These are phyloP conservation scores for Arthrobotrys musiformis DNA, from an alignment of 2,329 filamentous ascomycete genomes.

Conservation along the genomic window DNA sequence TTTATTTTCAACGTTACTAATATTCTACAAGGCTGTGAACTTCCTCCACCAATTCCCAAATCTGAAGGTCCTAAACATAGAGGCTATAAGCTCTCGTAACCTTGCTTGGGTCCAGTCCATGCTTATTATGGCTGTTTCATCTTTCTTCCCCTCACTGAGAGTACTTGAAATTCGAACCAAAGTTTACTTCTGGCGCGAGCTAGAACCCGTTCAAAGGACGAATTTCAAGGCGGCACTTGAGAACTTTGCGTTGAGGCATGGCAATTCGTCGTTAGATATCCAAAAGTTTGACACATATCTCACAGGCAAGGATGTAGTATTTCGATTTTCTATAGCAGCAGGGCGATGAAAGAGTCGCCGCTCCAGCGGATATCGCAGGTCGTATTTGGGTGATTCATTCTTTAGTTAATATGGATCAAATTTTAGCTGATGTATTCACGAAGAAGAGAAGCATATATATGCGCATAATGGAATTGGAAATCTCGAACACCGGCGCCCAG, in stretches of 20 bases:
- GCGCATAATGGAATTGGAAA: too few relatives aligned
- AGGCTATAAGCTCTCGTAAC: neutral
- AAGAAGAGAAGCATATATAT: too few relatives aligned
- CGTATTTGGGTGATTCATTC: too few relatives aligned
- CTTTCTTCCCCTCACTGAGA: neutral
- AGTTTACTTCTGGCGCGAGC: neutral
- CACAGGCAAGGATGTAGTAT: neutral
- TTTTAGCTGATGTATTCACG: too few relatives aligned
- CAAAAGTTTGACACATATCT: too few relatives aligned
- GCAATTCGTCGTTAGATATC: too few relatives aligned
- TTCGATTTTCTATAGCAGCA: neutral
- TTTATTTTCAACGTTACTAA: too few relatives aligned
- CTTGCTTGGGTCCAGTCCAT: neutral
- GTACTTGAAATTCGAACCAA: neutral
- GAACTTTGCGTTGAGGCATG: neutral
- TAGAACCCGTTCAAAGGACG: neutral
- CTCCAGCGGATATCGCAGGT: neutral
- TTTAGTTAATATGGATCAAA: too few relatives aligned
- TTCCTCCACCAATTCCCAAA: neutral
- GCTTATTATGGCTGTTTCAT: neutral
- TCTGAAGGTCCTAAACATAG: neutral
- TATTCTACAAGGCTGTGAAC: neutral
- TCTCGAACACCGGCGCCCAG: too few relatives aligned
- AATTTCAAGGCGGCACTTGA: neutral
- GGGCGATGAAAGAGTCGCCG: neutral